Evolutionary conservation across 345 rosid species (phyloP).

Genomic region (Leavenworthia alabamica): DNA sequence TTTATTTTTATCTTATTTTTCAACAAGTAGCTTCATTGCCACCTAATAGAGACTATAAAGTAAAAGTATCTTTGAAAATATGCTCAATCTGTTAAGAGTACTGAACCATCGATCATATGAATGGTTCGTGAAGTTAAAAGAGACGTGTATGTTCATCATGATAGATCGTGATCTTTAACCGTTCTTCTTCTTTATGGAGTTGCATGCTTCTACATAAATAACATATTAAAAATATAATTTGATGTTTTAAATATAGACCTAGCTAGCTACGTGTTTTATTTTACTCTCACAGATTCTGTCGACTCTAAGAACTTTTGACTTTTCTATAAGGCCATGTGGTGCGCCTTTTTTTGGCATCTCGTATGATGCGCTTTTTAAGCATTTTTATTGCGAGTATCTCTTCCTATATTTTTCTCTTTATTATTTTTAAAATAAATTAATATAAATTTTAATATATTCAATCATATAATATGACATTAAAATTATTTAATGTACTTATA

Average conservation of each 20-base stretch:
- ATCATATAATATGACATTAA: too few relatives aligned
- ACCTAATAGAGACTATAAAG: slow-evolving; percentile 1
- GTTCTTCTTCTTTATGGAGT: slow-evolving; percentile 5
- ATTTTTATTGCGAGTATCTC: background rate
- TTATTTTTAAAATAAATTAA: too few relatives aligned
- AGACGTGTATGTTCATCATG: slow-evolving; percentile 18
- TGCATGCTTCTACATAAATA: background rate
- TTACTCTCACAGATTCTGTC: background rate
- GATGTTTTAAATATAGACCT: background rate
- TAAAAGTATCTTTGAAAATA: slow-evolving; percentile 4
- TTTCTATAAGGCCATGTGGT: background rate
- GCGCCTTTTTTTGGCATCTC: background rate
- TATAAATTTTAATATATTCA: too few relatives aligned
- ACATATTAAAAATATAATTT: background rate
- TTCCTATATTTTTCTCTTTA: background rate
- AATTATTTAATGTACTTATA: too few relatives aligned
- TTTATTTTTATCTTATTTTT: background rate
- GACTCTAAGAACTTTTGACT: background rate
- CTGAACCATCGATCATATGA: slow-evolving; percentile 8
- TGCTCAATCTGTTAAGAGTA: background rate
- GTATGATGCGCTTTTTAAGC: background rate
- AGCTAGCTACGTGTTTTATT: background rate
- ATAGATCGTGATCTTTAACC: slow-evolving; percentile 24
- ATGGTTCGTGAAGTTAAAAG: slow-evolving; percentile 5
- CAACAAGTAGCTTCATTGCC: slow-evolving; percentile 9